Base-by-base conservation (phyloP, 768 basidiomycete genomes). In the Lentinula lateritia region DNA sequence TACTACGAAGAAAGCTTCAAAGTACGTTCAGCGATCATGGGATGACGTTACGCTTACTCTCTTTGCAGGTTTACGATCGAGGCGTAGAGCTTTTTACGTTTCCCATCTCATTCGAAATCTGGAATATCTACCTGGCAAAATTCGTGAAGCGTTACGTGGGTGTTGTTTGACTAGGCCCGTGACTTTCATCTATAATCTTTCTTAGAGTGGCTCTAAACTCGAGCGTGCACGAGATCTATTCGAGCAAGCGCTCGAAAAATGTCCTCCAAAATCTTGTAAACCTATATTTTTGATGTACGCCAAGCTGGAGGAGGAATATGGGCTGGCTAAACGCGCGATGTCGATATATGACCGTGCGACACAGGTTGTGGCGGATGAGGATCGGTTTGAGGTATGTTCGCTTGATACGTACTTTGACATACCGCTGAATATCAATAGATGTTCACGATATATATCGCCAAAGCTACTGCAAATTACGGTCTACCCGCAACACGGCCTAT, bases 1-100 rank as follows among this genome's bases (percentile, higher is more conserved):
- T 99, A 98, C 75, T 99, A 91, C 74, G 97, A 99, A 67, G 97
- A 98, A 68, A 93, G 93, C 73, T 99, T 98, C 86, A 97, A 95
- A 83, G 92, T 89, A 67, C 42, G 71, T 62, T 39, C 53, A 39
- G 8, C 52, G 18, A 43, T 54, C 59, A 15, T 6, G 23, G 23
- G 23, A 23, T 23, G 8, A 42, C 50, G 52, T 5, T 5, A n/a
- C 52, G 50, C 15, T 43, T 20, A 20, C 35, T 43, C 15, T 6
- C 16, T 28, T 38, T 5, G 53, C 23, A 92, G 90, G 90, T 96
- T 28, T 99, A 98, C 71, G 97, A 98, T 72, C 88, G 95, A 28
- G 97, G 97, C 52, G 93, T 96, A 9, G 96, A 98, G 65, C 77
- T 98, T 35, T 98, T 98, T 79, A 96, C 95, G 8, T 98, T 93